A percentile compares a stretch with the other conserved stretches of the same genome.
Conservation (phyloP, 2,329 filamentous ascomycete genomes). For the Mycosphaerella sp. region DNA sequence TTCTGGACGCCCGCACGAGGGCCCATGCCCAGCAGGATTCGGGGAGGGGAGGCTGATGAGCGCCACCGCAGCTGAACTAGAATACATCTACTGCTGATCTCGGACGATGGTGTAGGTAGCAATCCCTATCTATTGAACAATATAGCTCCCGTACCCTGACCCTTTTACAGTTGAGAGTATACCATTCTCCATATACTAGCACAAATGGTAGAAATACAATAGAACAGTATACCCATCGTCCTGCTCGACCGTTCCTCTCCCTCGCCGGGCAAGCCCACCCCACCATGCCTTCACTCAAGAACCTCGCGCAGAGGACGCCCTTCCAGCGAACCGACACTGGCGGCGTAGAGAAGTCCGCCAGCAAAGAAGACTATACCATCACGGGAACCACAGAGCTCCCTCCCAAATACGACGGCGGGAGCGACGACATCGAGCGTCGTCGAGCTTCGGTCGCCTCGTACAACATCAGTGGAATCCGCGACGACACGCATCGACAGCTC, state of each 20-base stretch:
- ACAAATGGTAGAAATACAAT: background rate
- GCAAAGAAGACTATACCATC: constrained; percentile 12
- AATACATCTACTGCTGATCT: constrained; percentile 1
- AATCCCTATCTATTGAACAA: no score
- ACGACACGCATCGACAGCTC: constrained; percentile 40
- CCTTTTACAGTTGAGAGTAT: no score
- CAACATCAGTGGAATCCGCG: constrained; percentile 23
- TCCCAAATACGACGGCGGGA: constrained; percentile 15
- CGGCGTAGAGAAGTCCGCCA: constrained; percentile 11
- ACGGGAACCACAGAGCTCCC: constrained; percentile 2
- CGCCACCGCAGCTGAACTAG: constrained; percentile 9
- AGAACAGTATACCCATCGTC: background rate
- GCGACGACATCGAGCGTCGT: constrained; percentile 21
- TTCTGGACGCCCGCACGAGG: constrained; percentile 3
- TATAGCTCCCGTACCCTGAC: no score
- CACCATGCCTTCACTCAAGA: constrained; percentile 18
- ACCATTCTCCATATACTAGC: no score
- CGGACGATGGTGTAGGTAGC: constrained; percentile 12
- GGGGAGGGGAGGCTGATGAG: constrained; percentile 1
- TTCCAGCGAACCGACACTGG: constrained; percentile 18
- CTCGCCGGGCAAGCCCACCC: no score
- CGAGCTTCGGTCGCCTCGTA: constrained; percentile 22
- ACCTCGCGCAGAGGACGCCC: constrained; percentile 11
- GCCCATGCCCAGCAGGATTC: constrained; percentile 10
- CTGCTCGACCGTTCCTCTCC: background rate